Evolutionary conservation across 257 asterid genomes (phyloP), one percentile per base, ranked within the genome.

Genomic region (Nicotiana otophora): DNA sequence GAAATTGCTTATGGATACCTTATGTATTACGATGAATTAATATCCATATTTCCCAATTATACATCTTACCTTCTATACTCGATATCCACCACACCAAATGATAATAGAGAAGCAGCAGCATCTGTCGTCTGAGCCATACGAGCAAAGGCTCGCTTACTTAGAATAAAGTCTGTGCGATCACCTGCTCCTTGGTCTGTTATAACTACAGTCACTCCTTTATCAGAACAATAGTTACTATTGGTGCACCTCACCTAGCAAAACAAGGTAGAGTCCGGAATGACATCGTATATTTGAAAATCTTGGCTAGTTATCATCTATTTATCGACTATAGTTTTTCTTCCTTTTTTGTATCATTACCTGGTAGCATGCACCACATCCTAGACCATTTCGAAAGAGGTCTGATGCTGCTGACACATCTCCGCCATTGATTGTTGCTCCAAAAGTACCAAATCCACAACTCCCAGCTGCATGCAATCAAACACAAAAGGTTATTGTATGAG

Each of bases 321-420:
- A n/a, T 26, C 53, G 16, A 63, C 66, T 19, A 33, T 28, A 10
- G n/a, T 83, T 57, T 48, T 23, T 77, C 26, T 83, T 78, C 75
- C 28, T 81, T 80, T 14, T 62, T 68, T 5, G n/a, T 23, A 76
- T 80, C 81, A 54, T 86, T 76, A 91, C 98, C 94, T 94, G 91
- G 84, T 94, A 92, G 88, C 97, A 94, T 63, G 95, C 91, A 55
- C 98, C 97, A 58, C 98, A 93, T 62, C 97, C 98, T 55, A 90
- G 83, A 39, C 98, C 98, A 82, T 86, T 90, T 80, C 88, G 88
- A 67, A 89, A 92, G 46, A 94, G 94, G 30, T 91, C 90, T 33
- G 97, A 94, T 79, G 91, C 97, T 36, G 98, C 97, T 2, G 97
- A 83, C 30, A 93, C 95, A 67, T 92, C 88, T 86, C 98, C 98